These are phyloP conservation scores for Cyclotella cryptica DNA, from an alignment of 108 stramenopile genomes.

Conservation along the genomic window DNA sequence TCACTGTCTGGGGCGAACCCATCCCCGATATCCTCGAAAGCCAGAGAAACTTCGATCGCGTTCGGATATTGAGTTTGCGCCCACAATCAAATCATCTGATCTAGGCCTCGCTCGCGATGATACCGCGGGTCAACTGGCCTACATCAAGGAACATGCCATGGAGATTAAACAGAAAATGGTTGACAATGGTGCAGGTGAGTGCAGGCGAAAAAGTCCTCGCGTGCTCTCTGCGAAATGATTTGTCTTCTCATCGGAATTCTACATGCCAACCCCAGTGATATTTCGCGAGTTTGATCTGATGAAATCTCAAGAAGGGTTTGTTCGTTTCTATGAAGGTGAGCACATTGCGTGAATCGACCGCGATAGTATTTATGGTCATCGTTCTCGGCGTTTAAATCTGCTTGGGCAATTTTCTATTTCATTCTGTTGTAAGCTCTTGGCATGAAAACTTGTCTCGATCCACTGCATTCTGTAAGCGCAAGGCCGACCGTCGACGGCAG, in stretches of 20 bases:
- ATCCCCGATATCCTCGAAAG: constrained; percentile 68
- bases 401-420: neutral
- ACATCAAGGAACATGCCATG: constrained; percentile 70
- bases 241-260: neutral
- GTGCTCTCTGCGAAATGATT: neutral
- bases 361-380: neutral
- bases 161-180: constrained; percentile 78
- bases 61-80: constrained; percentile 67
- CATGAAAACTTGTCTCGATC: constrained; percentile 89
- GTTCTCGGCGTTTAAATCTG: neutral
- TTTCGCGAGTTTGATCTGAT: constrained; percentile 87
- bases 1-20: constrained; percentile 73
- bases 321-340: constrained; percentile 64
- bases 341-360: neutral
- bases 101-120: constrained; percentile 61
- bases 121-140: constrained; percentile 65
- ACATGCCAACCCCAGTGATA: constrained; percentile 45
- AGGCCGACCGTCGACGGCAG: constrained; percentile 88
- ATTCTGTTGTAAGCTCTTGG: constrained; percentile 53
- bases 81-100: constrained; percentile 60
- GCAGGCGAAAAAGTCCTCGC: neutral
- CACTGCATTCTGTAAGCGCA: constrained; percentile 84
- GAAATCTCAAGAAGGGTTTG: constrained; percentile 86
- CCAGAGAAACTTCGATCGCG: constrained; percentile 56
- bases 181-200: constrained; percentile 60